Evolutionary conservation across 108 stramenopile genomes (phyloP).

Genomic region (Pseudonitzschia delicatissima): DNA sequence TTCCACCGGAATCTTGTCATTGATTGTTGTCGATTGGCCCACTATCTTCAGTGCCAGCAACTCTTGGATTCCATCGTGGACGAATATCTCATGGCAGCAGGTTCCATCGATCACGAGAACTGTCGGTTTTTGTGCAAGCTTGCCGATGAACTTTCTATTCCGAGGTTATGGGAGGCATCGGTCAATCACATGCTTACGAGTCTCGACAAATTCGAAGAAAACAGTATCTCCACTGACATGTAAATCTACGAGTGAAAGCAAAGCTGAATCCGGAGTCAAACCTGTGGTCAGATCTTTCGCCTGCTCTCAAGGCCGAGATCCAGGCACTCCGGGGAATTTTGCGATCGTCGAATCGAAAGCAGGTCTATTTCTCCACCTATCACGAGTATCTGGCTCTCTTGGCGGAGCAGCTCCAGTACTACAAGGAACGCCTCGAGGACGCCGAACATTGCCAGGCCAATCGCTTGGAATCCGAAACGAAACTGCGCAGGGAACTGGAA

Average conservation of each 20-base stretch:
- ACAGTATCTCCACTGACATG: not conserved
- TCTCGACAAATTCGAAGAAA: conserved; percentile 20
- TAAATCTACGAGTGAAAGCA: no score
- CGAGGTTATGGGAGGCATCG: conserved; percentile 53
- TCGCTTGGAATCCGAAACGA: not conserved
- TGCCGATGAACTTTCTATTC: conserved; percentile 62
- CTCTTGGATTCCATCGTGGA: conserved; percentile 27
- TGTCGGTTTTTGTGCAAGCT: conserved; percentile 68
- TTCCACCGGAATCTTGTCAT: conserved; percentile 34
- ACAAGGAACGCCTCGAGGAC: conserved; percentile 44
- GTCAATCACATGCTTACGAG: conserved; percentile 39
- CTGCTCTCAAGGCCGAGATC: conserved; percentile 33
- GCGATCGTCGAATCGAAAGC: conserved; percentile 23
- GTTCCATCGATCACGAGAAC: conserved; percentile 60
- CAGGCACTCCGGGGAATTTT: conserved; percentile 26
- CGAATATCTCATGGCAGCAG: conserved; percentile 33
- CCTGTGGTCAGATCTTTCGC: conserved; percentile 19
- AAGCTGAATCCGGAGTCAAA: no score
- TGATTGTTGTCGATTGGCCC: conserved; percentile 66
- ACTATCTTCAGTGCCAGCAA: conserved; percentile 64
- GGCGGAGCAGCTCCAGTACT: conserved; percentile 52
- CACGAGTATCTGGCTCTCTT: conserved; percentile 55
- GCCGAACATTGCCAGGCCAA: conserved; percentile 16
- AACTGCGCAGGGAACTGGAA: not conserved
- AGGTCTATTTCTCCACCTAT: conserved; percentile 43